A percentile compares a stretch with the other conserved stretches of the same genome.
Conservation (phyloP, 2,329 filamentous ascomycete species). For the Cladorrhinum sp. region DNA sequence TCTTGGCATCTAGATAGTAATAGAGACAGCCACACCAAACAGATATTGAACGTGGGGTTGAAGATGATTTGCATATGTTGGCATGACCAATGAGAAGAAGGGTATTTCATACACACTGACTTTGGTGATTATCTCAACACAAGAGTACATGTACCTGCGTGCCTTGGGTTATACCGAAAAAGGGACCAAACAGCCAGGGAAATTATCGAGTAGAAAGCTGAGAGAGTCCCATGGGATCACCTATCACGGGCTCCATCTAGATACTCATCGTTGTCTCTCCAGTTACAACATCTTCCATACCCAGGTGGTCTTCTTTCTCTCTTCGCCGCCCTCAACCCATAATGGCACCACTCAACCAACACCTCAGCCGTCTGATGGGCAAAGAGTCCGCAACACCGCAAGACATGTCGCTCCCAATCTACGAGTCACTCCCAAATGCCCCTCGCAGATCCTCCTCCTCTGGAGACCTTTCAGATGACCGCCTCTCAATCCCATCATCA, state of each 20-base stretch:
- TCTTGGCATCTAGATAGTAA: background rate
- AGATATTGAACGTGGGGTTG: background rate
- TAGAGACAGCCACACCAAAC: background rate
- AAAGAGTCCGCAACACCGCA: background rate
- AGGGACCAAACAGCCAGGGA: background rate
- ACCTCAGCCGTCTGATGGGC: constrained; percentile 2
- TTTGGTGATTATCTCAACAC: no score
- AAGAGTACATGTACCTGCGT: no score
- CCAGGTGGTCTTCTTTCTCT: background rate
- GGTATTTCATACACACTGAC: background rate
- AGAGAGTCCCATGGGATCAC: background rate
- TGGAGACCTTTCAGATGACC: background rate
- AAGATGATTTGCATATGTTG: background rate
- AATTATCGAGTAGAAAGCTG: background rate
- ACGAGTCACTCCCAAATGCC: background rate
- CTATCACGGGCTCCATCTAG: background rate
- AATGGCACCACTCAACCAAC: background rate
- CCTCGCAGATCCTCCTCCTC: background rate
- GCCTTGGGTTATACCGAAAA: background rate
- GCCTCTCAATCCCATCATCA: background rate
- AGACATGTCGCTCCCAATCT: background rate
- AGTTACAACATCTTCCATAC: background rate
- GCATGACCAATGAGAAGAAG: background rate
- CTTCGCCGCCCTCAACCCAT: background rate
- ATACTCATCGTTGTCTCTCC: background rate